Evolutionary conservation across 805 yeast species (phyloP).

Genomic region (Cyberlindnera lachancei): DNA sequence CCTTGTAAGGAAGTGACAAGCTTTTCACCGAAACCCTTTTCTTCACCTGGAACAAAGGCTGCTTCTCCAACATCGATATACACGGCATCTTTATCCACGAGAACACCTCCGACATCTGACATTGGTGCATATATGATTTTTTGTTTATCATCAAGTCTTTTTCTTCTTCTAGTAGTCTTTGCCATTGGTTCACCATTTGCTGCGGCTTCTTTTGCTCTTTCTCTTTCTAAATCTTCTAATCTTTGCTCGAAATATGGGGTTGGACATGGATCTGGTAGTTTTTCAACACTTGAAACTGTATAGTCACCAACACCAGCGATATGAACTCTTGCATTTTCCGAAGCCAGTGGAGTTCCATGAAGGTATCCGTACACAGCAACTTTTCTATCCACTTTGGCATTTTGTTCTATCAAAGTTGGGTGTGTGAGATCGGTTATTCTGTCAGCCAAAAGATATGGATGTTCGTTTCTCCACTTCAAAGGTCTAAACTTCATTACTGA

Average conservation of each 20-base stretch:
- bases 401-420: constrained; percentile 70
- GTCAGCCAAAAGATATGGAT: constrained; percentile 88
- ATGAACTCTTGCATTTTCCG: constrained; percentile 68
- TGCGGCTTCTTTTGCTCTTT: constrained; percentile 57
- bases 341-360: constrained; percentile 84
- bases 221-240: constrained; percentile 74
- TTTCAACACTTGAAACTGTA: constrained; percentile 67
- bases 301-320: constrained; percentile 95
- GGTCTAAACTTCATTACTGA: constrained; percentile 98
- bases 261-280: constrained; percentile 97
- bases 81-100: constrained; percentile 96
- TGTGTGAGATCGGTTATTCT: constrained; percentile 91
- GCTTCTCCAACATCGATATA: constrained; percentile 61
- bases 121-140: constrained; percentile 96
- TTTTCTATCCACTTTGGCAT: constrained; percentile 80
- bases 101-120: constrained; percentile 99
- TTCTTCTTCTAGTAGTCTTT: constrained; percentile 71
- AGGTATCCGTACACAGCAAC: constrained; percentile 90
- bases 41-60: constrained; percentile 55
- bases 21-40: constrained; percentile 79
- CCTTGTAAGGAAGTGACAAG: constrained; percentile 76
- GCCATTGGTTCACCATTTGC: constrained; percentile 49
- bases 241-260: constrained; percentile 89
- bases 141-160: constrained; percentile 88
- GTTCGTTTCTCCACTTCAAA: constrained; percentile 98